A percentile compares a stretch with the other conserved stretches of the same genome.
Conservation (phyloP, 148 eudicot genomes). For the Polygonum maritimum region DNA sequence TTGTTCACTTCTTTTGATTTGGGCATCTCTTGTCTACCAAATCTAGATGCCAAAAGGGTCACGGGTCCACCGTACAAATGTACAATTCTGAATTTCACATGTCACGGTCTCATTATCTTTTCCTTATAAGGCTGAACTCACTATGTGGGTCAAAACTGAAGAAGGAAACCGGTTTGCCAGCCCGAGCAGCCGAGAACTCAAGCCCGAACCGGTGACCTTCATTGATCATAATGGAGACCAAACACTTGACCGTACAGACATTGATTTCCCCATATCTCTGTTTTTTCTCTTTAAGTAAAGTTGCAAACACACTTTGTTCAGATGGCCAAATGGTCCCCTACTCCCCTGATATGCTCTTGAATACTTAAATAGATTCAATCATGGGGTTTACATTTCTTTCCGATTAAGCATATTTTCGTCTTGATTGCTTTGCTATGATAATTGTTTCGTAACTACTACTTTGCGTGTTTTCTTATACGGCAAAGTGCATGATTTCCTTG, state of each 20-base stretch:
- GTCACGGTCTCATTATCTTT: background rate
- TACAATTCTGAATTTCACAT: background rate
- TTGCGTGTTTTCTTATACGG: background rate
- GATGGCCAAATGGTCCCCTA: background rate
- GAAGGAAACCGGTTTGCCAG: background rate
- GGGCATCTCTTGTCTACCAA: background rate
- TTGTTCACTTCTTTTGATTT: background rate
- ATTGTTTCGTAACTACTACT: background rate
- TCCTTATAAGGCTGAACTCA: background rate
- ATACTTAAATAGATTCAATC: background rate
- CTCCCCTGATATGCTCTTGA: background rate
- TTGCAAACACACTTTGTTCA: background rate
- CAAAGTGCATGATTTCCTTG: background rate
- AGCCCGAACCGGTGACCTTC: background rate
- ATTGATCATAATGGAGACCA: background rate
- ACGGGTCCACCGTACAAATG: background rate
- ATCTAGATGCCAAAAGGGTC: background rate
- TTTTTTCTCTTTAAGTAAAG: background rate
- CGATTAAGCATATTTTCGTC: background rate
- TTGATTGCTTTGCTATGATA: background rate
- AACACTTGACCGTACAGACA: background rate
- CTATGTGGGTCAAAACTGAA: background rate
- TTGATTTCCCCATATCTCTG: background rate
- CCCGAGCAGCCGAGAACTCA: background rate
- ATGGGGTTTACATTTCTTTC: background rate